Evolutionary conservation across 148 eudicot species (phyloP), one percentile per base, ranked within the genome.

Genomic region (Nepenthes gracilis): DNA sequence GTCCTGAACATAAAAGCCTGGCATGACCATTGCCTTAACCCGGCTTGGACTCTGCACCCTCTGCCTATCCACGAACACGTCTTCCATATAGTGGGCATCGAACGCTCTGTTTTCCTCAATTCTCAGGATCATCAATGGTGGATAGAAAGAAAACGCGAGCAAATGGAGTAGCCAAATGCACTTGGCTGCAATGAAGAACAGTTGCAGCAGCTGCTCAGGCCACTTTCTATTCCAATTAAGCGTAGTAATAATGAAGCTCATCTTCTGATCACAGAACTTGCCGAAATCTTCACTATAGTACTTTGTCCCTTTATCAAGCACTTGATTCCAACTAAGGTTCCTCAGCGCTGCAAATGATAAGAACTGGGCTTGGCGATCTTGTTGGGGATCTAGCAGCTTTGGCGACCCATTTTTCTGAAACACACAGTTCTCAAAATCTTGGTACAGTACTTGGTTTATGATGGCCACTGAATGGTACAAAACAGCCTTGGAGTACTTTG

Each of bases 11-110:
- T 93, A 88, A 75, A 93, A 93, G 15, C 96, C 98, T 1, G 98
- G 96, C 95, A 86, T 81, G 3, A 88, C 96, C 98, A 88, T 86
- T n/a, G 84, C 63, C 81, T 93, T 88, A 33, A 93, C 95, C 49
- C 82, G 62, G 55, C 83, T 77, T 9, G 75, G 71, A 48, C 86
- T 77, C 36, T 71, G 73, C n/a, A 62, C 59, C 72, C 72, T 86
- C 62, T 83, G 88, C 79, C 72, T 76, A 40, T 86, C 96, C 2
- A 48, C 62, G 6, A 78, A 69, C 15, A 88, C 62, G 69, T 93
- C 96, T 64, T 93, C 96, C 98, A 93, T 88, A 64, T 75, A 93
- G 52, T 79, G 67, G 34, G 66, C 54, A 75, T 93, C 95, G 69
- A 86, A 88, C n/a, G 59, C 64, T 70, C 73, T 69, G 55, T 78